Conservation (phyloP, 768 basidiomycete species). For the Inosperma sp. region DNA sequence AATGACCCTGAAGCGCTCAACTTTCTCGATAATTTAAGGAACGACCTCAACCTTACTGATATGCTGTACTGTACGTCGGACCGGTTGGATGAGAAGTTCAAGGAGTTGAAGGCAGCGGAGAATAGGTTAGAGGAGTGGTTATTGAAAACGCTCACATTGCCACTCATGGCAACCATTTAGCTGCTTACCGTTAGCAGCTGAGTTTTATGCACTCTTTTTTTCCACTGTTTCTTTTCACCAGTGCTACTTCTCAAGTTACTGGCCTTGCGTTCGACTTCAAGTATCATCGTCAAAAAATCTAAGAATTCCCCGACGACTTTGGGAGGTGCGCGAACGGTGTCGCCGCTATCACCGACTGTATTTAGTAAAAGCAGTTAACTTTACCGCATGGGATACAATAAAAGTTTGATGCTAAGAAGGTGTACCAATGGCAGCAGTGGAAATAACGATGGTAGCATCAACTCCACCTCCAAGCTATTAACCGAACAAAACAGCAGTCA, state of each 20-base stretch:
- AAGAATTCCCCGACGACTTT: too few relatives aligned
- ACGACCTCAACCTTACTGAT: conserved; percentile 9
- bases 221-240: too few relatives aligned
- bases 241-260: too few relatives aligned
- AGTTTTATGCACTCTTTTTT: too few relatives aligned
- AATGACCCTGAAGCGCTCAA: not conserved
- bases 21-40: conserved; percentile 12
- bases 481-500: not conserved
- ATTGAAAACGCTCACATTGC: conserved; percentile 9
- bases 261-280: too few relatives aligned
- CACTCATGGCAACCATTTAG: too few relatives aligned
- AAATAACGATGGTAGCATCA: conserved; percentile 69
- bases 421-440: conserved; percentile 67
- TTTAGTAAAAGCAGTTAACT: too few relatives aligned
- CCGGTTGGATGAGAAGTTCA: conserved; percentile 15
- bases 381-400: too few relatives aligned
- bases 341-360: too few relatives aligned
- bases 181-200: too few relatives aligned
- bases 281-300: too few relatives aligned
- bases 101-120: conserved; percentile 15
- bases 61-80: conserved; percentile 17
- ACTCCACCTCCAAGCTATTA: conserved; percentile 59
- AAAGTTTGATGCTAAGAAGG: not conserved
- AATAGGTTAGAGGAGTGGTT: conserved; percentile 15
- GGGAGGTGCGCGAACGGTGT: too few relatives aligned